phyloP scores from a whole-genome alignment of 2,329 filamentous ascomycete genomes.

The Daldinia eschscholtzii region DNA sequence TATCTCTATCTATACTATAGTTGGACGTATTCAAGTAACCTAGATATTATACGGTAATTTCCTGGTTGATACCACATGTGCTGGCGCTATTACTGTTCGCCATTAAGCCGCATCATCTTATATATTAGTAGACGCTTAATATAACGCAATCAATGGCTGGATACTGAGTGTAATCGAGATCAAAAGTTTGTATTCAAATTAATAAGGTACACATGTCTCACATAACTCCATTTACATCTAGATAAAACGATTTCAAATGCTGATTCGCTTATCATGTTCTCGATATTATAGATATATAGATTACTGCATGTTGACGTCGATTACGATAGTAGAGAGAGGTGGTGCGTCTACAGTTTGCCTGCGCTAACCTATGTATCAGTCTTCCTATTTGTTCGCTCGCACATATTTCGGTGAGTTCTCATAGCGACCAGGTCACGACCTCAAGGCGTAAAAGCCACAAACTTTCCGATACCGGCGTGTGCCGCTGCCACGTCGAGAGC shows the following conservation, averaged over 20 bases:
- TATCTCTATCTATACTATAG: no score
- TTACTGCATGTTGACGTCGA: background rate
- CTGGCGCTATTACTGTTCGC: background rate
- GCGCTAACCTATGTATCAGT: background rate
- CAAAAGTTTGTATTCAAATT: background rate
- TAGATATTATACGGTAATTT: background rate
- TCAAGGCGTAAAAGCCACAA: slow-evolving; percentile 39
- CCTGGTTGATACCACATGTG: background rate
- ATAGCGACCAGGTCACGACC: background rate
- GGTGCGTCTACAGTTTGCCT: background rate
- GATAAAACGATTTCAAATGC: background rate
- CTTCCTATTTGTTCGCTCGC: background rate
- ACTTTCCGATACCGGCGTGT: slow-evolving; percentile 42
- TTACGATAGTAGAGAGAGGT: background rate
- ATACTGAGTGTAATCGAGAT: background rate
- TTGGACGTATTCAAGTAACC: no score
- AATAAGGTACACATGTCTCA: background rate
- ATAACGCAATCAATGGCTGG: background rate
- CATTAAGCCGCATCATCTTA: background rate
- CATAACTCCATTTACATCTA: background rate
- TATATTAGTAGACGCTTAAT: background rate
- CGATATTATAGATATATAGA: background rate
- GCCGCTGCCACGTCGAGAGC: slow-evolving; percentile 40
- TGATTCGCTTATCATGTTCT: no score
- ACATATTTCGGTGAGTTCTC: background rate